These are phyloP conservation scores for Colletotrichum sp. DNA, from an alignment of 2,329 filamentous ascomycete species.

Conservation along the genomic window DNA sequence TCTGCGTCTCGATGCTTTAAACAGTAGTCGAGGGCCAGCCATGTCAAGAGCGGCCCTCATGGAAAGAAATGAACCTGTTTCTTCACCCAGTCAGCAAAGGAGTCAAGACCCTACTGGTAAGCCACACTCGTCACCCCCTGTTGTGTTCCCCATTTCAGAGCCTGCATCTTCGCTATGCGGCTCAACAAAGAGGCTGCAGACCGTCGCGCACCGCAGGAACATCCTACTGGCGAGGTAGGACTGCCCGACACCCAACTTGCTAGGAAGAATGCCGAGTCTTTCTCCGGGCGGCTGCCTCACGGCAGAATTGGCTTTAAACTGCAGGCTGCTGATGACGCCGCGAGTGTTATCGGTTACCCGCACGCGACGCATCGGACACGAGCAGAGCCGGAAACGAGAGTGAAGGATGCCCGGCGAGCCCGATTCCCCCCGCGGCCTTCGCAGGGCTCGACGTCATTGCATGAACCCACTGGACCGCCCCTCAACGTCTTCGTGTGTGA, in stretches of 20 bases:
- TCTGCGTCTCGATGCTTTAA: neutral
- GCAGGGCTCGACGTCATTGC: neutral
- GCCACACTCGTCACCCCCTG: neutral
- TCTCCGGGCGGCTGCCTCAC: neutral
- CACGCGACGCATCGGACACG: neutral
- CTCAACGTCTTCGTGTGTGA: neutral
- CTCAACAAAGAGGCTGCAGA: neutral
- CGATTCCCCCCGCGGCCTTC: neutral
- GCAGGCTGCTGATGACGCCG: neutral
- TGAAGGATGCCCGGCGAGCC: neutral
- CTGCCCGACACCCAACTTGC: neutral
- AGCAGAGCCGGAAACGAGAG: neutral
- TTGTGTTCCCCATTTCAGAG: neutral
- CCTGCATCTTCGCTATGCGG: neutral
- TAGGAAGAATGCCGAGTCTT: neutral
- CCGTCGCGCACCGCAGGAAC: neutral
- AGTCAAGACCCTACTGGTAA: neutral
- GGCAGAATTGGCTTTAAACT: neutral
- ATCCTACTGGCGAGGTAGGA: neutral
- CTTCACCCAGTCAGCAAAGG: neutral
- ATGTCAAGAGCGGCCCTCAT: neutral
- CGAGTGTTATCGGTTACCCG: neutral
- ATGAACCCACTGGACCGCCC: neutral
- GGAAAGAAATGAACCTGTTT: neutral
- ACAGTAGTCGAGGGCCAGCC: neutral